phyloP scores from a whole-genome alignment of 352 stramenopile genomes.

The Elongisporangium undulatum region DNA sequence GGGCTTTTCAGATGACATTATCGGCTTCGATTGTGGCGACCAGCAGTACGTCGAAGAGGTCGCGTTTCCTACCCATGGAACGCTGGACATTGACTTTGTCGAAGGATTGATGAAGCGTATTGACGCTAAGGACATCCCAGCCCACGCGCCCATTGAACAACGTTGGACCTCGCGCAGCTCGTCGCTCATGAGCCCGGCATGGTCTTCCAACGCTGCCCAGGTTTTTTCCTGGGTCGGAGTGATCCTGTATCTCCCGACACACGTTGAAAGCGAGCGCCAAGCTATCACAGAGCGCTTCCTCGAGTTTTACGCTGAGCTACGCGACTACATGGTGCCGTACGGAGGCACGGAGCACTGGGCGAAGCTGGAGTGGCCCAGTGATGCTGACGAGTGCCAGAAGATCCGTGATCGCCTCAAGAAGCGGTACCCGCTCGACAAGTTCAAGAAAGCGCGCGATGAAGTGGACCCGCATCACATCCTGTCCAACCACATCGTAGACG shows the following conservation, averaged over 20 bases:
- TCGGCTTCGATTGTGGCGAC: conserved; percentile 99
- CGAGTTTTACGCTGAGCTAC: conserved; percentile 90
- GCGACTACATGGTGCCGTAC: conserved; percentile 87
- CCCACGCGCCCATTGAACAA: conserved; percentile 97
- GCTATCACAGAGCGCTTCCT: conserved; percentile 92
- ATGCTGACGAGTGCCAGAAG: conserved; percentile 35
- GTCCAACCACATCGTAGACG: conserved; percentile 88
- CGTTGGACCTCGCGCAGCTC: conserved; percentile 92
- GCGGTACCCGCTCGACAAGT: conserved; percentile 88
- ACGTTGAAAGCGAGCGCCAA: conserved; percentile 39
- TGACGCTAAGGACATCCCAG: conserved; percentile 89
- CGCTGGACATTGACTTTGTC: conserved; percentile 92
- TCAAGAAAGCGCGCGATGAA: conserved; percentile 84
- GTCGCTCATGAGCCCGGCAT: conserved; percentile 92
- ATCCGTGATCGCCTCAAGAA: conserved; percentile 65
- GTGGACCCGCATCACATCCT: conserved; percentile 94
- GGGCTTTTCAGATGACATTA: conserved; percentile 91
- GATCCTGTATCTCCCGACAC: conserved; percentile 94
- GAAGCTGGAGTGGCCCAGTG: conserved; percentile 92
- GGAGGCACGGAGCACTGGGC: conserved; percentile 94
- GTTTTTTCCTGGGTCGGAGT: conserved; percentile 97
- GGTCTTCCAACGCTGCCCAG: conserved; percentile 53
- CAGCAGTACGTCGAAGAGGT: conserved; percentile 98
- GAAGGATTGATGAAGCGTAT: conserved; percentile 91
- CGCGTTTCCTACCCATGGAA: conserved; percentile 86